Evolutionary conservation across 345 rosid genomes (phyloP).

Genomic region (Adansonia digitata): DNA sequence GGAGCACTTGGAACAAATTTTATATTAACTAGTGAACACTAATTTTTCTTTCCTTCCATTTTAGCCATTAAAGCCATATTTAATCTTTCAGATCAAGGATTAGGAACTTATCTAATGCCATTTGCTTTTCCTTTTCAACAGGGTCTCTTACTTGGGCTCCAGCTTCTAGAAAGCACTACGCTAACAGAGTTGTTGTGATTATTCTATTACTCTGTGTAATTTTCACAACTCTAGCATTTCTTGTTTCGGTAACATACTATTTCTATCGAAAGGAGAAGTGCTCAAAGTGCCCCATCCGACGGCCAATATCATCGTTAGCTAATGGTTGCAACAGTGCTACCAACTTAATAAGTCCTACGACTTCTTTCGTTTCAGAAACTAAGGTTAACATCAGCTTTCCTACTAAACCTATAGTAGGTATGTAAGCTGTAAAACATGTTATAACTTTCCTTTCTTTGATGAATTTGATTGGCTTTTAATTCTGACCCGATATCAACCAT

Average conservation of each 20-base stretch:
- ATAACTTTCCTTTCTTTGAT: not conserved
- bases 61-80: not conserved
- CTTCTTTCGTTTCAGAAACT: slow-evolving; percentile 39
- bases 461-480: not conserved
- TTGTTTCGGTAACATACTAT: slow-evolving; percentile 56
- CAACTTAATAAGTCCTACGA: slow-evolving; percentile 58
- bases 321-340: slow-evolving; percentile 74
- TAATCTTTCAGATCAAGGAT: not conserved
- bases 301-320: slow-evolving; percentile 54
- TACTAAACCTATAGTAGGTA: slow-evolving; percentile 38
- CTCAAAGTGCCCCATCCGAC: slow-evolving; percentile 32
- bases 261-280: slow-evolving; percentile 46
- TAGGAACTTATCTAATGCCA: slow-evolving; percentile 15
- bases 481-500: not conserved
- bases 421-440: not conserved
- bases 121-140: slow-evolving; percentile 28
- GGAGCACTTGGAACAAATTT: not conserved
- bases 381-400: slow-evolving; percentile 35
- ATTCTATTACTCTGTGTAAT: slow-evolving; percentile 52
- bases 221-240: slow-evolving; percentile 62
- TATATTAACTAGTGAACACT: not conserved
- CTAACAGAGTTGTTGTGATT: slow-evolving; percentile 53
- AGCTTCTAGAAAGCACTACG: slow-evolving; percentile 41
- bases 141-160: slow-evolving; percentile 37
- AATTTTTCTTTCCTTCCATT: not conserved